phyloP scores from a whole-genome alignment of 371 early-diverging fungal genomes.

The Circinella umbellata region DNA sequence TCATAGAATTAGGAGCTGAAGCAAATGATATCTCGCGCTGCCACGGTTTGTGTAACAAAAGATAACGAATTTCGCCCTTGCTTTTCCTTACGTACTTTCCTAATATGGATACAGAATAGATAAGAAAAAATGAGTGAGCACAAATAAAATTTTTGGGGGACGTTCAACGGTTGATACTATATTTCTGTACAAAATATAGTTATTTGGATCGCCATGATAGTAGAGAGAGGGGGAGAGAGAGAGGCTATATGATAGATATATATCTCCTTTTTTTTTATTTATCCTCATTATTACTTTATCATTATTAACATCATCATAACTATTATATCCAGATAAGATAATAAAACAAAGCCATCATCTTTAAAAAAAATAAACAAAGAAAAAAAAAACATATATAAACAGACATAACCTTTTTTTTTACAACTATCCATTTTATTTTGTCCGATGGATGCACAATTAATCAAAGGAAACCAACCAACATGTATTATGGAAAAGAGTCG shows the following conservation, averaged over 20 bases:
- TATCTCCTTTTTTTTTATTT: no score
- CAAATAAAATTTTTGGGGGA: not conserved
- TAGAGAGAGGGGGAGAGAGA: no score
- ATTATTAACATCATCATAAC: no score
- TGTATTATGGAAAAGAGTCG: not conserved
- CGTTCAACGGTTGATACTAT: not conserved
- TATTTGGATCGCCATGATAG: no score
- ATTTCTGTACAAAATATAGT: no score
- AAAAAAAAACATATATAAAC: no score
- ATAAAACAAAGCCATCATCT: no score
- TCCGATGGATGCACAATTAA: not conserved
- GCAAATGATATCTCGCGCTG: not conserved
- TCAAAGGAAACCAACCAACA: not conserved
- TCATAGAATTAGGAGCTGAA: not conserved
- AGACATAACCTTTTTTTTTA: no score
- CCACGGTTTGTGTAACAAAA: not conserved
- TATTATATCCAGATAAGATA: no score
- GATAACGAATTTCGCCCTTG: not conserved
- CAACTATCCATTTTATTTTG: not conserved
- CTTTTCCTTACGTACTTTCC: not conserved
- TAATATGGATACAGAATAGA: conserved; percentile 5
- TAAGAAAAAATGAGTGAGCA: not conserved
- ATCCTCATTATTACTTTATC: no score
- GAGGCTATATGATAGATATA: no score
- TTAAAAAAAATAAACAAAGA: no score